Conservation (phyloP, 2,329 filamentous ascomycete species). For the Trichoderma atrobrunneum region DNA sequence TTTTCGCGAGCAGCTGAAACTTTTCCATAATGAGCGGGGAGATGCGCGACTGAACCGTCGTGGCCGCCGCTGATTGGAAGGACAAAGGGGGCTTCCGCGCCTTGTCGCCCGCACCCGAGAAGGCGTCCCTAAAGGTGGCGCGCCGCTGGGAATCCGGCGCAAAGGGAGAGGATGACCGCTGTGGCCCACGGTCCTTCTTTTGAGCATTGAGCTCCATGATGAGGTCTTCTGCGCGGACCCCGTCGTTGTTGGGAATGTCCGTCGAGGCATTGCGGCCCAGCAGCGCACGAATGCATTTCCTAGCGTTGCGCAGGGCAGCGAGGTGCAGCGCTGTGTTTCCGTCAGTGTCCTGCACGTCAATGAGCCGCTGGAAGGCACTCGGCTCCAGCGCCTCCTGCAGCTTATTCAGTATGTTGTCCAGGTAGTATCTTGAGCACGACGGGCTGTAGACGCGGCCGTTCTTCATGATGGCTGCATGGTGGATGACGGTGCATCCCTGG, state of each 20-base stretch:
- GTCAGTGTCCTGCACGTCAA: slow-evolving; percentile 79
- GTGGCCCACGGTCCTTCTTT: slow-evolving; percentile 63
- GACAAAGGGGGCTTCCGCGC: slow-evolving; percentile 40
- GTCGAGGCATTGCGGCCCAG: slow-evolving; percentile 77
- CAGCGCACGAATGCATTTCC: slow-evolving; percentile 82
- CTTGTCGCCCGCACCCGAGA: slow-evolving; percentile 43
- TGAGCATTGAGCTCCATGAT: slow-evolving; percentile 72
- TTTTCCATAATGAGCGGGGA: slow-evolving; percentile 68
- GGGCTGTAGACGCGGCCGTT: slow-evolving; percentile 78
- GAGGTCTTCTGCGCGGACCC: slow-evolving; percentile 79
- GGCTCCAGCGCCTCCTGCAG: slow-evolving; percentile 75
- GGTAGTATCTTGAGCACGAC: slow-evolving; percentile 86
- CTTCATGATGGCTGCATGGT: slow-evolving; percentile 89
- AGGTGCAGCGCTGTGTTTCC: slow-evolving; percentile 83
- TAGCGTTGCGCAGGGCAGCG: slow-evolving; percentile 76
- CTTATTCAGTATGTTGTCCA: slow-evolving; percentile 86
- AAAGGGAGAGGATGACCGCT: slow-evolving; percentile 73
- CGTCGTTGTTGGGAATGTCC: slow-evolving; percentile 77
- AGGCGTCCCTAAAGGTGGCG: slow-evolving; percentile 52
- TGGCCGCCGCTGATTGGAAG: slow-evolving; percentile 64
- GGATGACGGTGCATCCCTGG: slow-evolving; percentile 83
- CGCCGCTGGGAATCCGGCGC: slow-evolving; percentile 59
- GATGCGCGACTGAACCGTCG: slow-evolving; percentile 66
- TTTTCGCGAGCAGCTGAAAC: slow-evolving; percentile 65
- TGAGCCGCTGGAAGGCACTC: slow-evolving; percentile 70